Conservation (phyloP, 805 yeast species). For the Citeromyces nyonsensis region DNA sequence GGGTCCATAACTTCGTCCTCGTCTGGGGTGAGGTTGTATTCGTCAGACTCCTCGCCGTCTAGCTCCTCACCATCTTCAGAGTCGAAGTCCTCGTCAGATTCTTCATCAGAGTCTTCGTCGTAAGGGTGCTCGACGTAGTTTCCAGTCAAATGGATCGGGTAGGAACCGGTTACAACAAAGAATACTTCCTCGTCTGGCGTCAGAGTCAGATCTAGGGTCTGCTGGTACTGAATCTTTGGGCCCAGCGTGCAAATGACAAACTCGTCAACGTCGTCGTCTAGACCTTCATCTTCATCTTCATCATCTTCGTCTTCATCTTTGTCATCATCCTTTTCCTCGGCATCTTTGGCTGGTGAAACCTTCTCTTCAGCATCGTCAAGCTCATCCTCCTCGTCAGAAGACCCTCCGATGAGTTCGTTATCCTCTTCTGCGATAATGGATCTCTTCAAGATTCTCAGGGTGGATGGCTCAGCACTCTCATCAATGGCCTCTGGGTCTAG, state of each 20-base stretch:
- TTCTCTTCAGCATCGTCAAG: constrained; percentile 15
- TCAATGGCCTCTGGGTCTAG: constrained; percentile 83
- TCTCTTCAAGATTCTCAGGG: constrained; percentile 78
- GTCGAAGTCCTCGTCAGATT: constrained; percentile 28
- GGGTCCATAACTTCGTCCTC: constrained; percentile 55
- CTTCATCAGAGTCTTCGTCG: constrained; percentile 47
- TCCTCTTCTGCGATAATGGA: constrained; percentile 27
- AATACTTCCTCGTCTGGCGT: constrained; percentile 87
- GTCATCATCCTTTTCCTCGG: constrained; percentile 27
- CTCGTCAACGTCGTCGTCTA: constrained; percentile 70
- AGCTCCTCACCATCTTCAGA: constrained; percentile 26
- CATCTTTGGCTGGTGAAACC: constrained; percentile 15
- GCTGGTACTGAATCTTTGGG: constrained; percentile 78
- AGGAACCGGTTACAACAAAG: constrained; percentile 93
- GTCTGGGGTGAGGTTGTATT: constrained; percentile 60
- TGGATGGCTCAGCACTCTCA: constrained; percentile 70
- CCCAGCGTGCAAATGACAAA: constrained; percentile 79
- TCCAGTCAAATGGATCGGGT: constrained; percentile 85
- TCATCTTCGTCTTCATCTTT: constrained; percentile 40
- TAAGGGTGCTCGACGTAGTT: constrained; percentile 94
- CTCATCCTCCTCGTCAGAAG: constrained; percentile 23
- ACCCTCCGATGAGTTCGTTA: constrained; percentile 21
- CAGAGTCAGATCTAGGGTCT: constrained; percentile 78
- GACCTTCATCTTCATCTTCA: constrained; percentile 41
- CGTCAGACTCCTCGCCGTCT: constrained; percentile 32